Conservation (phyloP, 441 rosid genomes). For the Biscutella auriculata region DNA sequence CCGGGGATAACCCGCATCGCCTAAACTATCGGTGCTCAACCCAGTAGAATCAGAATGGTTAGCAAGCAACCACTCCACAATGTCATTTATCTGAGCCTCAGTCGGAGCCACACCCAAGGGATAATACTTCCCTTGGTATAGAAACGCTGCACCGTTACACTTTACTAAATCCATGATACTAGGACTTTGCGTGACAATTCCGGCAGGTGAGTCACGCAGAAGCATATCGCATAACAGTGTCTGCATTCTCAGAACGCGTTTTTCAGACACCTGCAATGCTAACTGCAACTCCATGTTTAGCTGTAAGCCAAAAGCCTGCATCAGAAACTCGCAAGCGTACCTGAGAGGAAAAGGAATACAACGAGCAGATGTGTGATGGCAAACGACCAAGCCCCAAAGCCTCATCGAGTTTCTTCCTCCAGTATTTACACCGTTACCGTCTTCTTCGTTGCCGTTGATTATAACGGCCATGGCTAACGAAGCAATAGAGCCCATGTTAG, state of each 20-base stretch:
- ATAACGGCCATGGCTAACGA: slow-evolving; percentile 84
- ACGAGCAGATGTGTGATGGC: slow-evolving; percentile 88
- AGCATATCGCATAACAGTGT: slow-evolving; percentile 92
- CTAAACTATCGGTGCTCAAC: slow-evolving; percentile 83
- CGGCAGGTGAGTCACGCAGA: slow-evolving; percentile 83
- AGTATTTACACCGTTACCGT: slow-evolving; percentile 18
- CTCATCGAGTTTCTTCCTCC: slow-evolving; percentile 59
- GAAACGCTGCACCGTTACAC: slow-evolving; percentile 87
- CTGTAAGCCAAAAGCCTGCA: slow-evolving; percentile 96
- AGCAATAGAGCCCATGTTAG: slow-evolving; percentile 83
- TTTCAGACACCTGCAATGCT: slow-evolving; percentile 71
- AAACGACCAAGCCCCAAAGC: slow-evolving; percentile 97
- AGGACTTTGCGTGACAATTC: slow-evolving; percentile 87
- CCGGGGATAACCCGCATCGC: slow-evolving; percentile 78
- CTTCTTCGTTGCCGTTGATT: slow-evolving; percentile 76
- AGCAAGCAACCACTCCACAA: slow-evolving; percentile 77
- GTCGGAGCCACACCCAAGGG: slow-evolving; percentile 77
- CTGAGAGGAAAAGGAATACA: slow-evolving; percentile 82
- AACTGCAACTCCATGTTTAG: slow-evolving; percentile 93
- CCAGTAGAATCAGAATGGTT: slow-evolving; percentile 85
- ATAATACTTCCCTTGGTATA: slow-evolving; percentile 58
- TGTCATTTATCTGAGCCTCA: slow-evolving; percentile 64
- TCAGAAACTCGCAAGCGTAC: slow-evolving; percentile 89
- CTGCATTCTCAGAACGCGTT: slow-evolving; percentile 79
- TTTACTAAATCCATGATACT: slow-evolving; percentile 87